Evolutionary conservation across 345 rosid genomes (phyloP).

Genomic region (Physaria fendleri): DNA sequence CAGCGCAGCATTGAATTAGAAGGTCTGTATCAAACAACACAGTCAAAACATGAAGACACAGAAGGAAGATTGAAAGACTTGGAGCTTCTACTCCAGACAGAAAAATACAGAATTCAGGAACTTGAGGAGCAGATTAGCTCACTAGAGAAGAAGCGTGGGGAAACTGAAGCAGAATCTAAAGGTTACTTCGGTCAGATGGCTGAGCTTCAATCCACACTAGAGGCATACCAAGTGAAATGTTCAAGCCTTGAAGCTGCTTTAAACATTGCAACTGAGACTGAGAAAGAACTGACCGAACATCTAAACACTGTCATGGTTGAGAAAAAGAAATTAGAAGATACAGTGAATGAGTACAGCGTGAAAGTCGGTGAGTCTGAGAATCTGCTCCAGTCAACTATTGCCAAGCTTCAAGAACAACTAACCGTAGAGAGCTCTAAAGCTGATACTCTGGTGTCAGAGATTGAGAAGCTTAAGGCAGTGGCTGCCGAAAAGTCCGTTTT

Average conservation of each 20-base stretch:
- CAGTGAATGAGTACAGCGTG: constrained; percentile 35
- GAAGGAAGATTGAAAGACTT: constrained; percentile 65
- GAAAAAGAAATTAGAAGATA: constrained; percentile 64
- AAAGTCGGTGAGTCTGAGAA: constrained; percentile 70
- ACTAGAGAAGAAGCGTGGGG: constrained; percentile 60
- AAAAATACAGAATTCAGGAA: constrained; percentile 81
- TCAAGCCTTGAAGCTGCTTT: constrained; percentile 70
- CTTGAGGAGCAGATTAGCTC: constrained; percentile 71
- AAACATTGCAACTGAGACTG: constrained; percentile 54
- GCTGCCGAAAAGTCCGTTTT: constrained; percentile 44
- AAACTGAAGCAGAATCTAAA: constrained; percentile 59
- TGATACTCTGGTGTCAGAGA: constrained; percentile 44
- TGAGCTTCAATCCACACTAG: constrained; percentile 64
- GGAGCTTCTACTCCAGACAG: constrained; percentile 88
- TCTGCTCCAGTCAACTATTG: constrained; percentile 55
- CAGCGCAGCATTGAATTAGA: constrained; percentile 69
- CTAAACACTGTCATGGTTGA: constrained; percentile 50
- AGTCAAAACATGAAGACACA: constrained; percentile 66
- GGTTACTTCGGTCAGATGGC: constrained; percentile 42
- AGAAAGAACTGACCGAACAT: constrained; percentile 50
- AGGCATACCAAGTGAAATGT: constrained; percentile 57
- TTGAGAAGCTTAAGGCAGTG: constrained; percentile 47
- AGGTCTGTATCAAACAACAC: constrained; percentile 51
- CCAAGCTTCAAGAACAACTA: constrained; percentile 58
- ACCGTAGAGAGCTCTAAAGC: constrained; percentile 43